Evolutionary conservation across 768 basidiomycete genomes (phyloP), one percentile per base, ranked within the genome.

Genomic region (Macrolepiota dolichaula): DNA sequence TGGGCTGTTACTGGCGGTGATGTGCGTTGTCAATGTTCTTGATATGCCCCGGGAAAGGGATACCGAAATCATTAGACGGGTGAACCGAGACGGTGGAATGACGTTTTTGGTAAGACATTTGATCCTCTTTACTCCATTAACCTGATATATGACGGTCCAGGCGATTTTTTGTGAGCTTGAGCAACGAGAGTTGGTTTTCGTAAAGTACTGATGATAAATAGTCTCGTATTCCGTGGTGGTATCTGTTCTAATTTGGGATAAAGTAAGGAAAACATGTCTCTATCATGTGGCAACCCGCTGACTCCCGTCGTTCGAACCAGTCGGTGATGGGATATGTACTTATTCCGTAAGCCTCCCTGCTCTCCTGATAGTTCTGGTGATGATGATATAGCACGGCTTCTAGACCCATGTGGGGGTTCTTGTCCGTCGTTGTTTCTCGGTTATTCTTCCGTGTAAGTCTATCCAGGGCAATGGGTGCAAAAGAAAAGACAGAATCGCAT

Each of bases 181-280:
- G n/a, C 42, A 35, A n/a, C 12, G 38, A 25, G 53, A 4, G 15
- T 27, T 35, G 1, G 46, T 6, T 10, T 5, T 35, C 42, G 35
- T 9, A 4, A 29, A 19, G 19, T 2, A 11, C 19, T 44, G 32
- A 53, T 35, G 9, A 42, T 52, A 1, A 13, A 27, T 36, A 60
- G 59, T 60, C n/a, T n/a, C n/a, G n/a, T n/a, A n/a, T n/a, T n/a
- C n/a, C n/a, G n/a, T n/a, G n/a, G n/a, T n/a, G n/a, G n/a, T n/a
- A n/a, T n/a, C n/a, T n/a, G n/a, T n/a, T n/a, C n/a, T n/a, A n/a
- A 60, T 60, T 7, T 60, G 59, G 59, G 59, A 51, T 22, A 46
- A 7, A 22, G 59, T 60, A 24, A 60, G 59, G 12, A n/a, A 6
- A 19, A 6, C 22, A 13, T 27, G 10, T 13, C 35, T 38, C n/a